Conservation (phyloP, 2,329 filamentous ascomycete genomes). For the Boeremia lycopersici region DNA sequence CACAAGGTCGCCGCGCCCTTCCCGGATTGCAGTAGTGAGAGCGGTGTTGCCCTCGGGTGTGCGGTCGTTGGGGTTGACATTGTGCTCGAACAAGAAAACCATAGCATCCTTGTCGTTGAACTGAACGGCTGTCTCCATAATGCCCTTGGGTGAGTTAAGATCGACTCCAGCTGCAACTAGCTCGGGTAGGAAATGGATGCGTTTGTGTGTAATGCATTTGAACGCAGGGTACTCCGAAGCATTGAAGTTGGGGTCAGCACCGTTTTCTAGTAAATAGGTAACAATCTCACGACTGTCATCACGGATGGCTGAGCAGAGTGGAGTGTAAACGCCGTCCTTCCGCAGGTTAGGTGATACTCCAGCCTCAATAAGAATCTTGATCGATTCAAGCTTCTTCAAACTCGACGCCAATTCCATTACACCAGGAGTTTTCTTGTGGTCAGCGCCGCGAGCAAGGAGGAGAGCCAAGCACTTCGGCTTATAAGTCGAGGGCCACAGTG, state of each 20-base stretch:
- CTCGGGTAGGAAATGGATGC: constrained; percentile 64
- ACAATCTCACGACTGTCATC: constrained; percentile 69
- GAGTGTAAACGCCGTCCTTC: constrained; percentile 71
- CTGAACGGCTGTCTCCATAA: constrained; percentile 68
- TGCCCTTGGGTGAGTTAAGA: constrained; percentile 65
- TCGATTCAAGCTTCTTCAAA: constrained; percentile 67
- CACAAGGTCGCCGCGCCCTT: constrained; percentile 64
- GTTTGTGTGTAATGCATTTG: constrained; percentile 71
- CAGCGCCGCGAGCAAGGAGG: constrained; percentile 64
- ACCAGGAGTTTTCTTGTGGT: constrained; percentile 64
- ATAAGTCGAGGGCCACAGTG: constrained; percentile 69
- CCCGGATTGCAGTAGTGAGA: constrained; percentile 69
- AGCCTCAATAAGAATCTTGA: constrained; percentile 62
- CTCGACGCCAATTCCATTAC: constrained; percentile 69
- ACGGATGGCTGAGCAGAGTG: constrained; percentile 70
- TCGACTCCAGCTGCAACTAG: constrained; percentile 65
- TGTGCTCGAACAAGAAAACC: constrained; percentile 65
- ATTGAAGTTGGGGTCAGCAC: constrained; percentile 59
- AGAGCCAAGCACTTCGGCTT: constrained; percentile 64
- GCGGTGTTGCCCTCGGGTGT: constrained; percentile 64
- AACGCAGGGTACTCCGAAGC: constrained; percentile 70
- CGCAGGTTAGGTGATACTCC: constrained; percentile 66
- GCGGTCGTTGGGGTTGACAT: constrained; percentile 66
- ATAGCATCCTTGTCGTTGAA: constrained; percentile 67
- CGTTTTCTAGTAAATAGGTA: constrained; percentile 61